Evolutionary conservation across 129 eudicot species (phyloP).

Genomic region (sunflower (Helianthus annuus)): DNA sequence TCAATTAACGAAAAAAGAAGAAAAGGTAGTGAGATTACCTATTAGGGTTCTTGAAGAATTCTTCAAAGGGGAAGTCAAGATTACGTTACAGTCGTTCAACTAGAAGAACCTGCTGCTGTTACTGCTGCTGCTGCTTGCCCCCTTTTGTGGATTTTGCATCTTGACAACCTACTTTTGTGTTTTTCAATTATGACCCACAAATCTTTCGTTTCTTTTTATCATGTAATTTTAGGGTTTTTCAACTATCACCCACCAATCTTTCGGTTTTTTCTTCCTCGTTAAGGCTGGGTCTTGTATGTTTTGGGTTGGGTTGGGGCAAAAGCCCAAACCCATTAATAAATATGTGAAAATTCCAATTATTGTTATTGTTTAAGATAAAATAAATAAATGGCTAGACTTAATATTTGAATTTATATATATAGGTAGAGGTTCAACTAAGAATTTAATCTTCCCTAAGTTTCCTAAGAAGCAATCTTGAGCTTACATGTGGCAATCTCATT

Average conservation of each 20-base stretch:
- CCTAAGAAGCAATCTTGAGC: no score
- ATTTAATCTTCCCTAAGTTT: no score
- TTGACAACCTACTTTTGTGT: conserved; percentile 23
- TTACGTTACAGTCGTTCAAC: conserved; percentile 22
- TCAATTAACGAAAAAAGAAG: background rate
- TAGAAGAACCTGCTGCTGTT: background rate
- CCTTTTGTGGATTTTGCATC: conserved; percentile 9
- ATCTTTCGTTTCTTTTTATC: background rate
- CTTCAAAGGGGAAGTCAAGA: background rate
- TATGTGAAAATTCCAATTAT: no score
- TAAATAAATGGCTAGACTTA: no score
- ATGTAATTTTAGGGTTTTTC: background rate
- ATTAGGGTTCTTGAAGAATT: conserved; percentile 24
- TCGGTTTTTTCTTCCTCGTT: no score
- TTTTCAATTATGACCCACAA: conserved; percentile 19
- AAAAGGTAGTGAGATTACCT: background rate
- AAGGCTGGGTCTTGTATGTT: no score
- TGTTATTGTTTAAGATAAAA: no score
- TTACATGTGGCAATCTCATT: no score
- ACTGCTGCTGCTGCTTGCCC: background rate
- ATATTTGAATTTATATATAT: no score
- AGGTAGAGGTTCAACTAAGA: no score
- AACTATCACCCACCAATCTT: conserved; percentile 16
- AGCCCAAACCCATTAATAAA: no score
- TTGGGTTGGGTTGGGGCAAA: no score